These are phyloP conservation scores for Penicillium sp. DNA, from an alignment of 2,329 filamentous ascomycete genomes.

Conservation along the genomic window DNA sequence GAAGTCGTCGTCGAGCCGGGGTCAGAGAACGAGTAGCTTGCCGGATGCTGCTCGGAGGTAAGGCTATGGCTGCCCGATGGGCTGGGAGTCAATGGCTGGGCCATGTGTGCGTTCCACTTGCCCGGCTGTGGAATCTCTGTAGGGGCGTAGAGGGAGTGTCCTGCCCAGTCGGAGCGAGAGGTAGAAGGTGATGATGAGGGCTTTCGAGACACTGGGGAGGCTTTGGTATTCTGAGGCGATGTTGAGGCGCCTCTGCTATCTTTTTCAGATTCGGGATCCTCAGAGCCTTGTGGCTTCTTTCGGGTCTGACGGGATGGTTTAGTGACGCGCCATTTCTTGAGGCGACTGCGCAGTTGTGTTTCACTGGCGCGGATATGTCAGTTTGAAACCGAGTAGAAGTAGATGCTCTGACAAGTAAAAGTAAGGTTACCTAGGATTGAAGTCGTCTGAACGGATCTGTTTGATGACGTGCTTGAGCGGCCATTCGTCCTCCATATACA, in stretches of 20 bases:
- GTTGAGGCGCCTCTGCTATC: constrained; percentile 12
- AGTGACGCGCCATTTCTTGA: constrained; percentile 50
- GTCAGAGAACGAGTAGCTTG: constrained; percentile 21
- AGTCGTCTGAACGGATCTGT: constrained; percentile 44
- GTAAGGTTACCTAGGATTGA: constrained; percentile 44
- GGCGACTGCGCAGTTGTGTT: constrained; percentile 46
- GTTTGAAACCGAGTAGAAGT: no score
- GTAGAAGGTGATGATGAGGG: not conserved
- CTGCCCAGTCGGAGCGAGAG: constrained; percentile 16
- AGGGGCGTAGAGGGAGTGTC: constrained; percentile 14
- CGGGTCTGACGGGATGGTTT: constrained; percentile 47
- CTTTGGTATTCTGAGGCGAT: constrained; percentile 10
- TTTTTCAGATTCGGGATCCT: constrained; percentile 24
- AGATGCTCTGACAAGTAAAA: not conserved
- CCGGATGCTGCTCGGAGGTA: constrained; percentile 20
- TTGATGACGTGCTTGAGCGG: constrained; percentile 49
- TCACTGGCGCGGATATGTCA: constrained; percentile 32
- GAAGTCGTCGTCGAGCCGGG: constrained; percentile 23
- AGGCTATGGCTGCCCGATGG: constrained; percentile 25
- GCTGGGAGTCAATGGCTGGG: constrained; percentile 26
- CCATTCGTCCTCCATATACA: constrained; percentile 50
- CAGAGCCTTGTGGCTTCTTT: constrained; percentile 38
- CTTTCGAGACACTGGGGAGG: constrained; percentile 10
- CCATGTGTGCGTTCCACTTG: constrained; percentile 24
- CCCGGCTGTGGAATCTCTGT: constrained; percentile 12